phyloP scores from a whole-genome alignment of 371 early-diverging fungal species.

The Encephalitozoon cuniculi region DNA sequence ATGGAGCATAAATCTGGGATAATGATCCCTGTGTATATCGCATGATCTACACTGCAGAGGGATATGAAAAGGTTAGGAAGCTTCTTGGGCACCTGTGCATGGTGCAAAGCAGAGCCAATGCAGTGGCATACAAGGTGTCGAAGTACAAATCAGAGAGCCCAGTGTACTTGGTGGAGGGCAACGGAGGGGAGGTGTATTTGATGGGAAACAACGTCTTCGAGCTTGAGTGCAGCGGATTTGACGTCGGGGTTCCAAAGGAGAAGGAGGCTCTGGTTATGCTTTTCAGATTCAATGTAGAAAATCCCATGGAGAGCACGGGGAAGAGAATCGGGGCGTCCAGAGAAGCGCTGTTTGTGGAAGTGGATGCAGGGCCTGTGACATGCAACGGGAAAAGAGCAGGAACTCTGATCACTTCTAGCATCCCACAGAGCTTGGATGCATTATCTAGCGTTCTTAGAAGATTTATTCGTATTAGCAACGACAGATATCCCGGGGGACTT shows the following conservation, averaged over 20 bases:
- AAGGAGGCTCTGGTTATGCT: not conserved
- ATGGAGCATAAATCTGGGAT: not conserved
- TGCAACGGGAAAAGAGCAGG: not conserved
- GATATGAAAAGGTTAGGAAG: not conserved
- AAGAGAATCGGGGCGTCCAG: not conserved
- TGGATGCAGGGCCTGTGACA: not conserved
- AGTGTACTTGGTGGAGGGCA: not conserved
- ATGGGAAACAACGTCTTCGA: not conserved
- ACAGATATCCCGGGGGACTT: not conserved
- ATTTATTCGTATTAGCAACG: not conserved
- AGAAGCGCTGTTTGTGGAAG: not conserved
- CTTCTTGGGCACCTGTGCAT: not conserved
- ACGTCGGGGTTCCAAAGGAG: not conserved
- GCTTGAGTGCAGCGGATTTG: not conserved
- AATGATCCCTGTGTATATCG: not conserved
- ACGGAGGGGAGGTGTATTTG: slow-evolving; percentile 2
- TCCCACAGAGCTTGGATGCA: not conserved
- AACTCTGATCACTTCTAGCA: not conserved
- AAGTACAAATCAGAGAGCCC: not conserved
- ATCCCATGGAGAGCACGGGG: too few species aligned
- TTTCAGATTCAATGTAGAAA: not conserved
- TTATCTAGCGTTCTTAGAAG: not conserved
- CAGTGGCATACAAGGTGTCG: not conserved
- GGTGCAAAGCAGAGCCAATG: not conserved
- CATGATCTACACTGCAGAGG: not conserved